Conservation (phyloP, 305 asterid genomes). For the Solanum hybrid region DNA sequence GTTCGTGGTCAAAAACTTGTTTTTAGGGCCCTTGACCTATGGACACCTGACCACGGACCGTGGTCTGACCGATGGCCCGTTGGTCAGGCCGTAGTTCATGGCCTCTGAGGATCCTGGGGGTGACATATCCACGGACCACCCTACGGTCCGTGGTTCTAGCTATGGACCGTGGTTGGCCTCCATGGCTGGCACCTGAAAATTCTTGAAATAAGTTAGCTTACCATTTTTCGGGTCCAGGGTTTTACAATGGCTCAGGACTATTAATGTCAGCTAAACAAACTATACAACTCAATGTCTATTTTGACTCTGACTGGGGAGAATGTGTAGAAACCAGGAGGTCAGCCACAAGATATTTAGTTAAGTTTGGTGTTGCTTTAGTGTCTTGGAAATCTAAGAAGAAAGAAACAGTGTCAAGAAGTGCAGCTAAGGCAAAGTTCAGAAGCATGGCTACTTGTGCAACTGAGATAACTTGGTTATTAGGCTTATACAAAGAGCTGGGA, state of each 20-base stretch:
- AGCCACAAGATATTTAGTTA: not conserved
- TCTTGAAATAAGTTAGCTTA: not conserved
- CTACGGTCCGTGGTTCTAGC: not conserved
- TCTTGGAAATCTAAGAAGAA: not conserved
- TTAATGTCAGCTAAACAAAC: not conserved
- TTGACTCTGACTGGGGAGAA: not conserved
- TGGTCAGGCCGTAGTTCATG: too few relatives aligned
- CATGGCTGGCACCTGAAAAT: not conserved
- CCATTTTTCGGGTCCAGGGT: not conserved
- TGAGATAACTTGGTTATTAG: not conserved
- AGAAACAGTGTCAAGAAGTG: not conserved
- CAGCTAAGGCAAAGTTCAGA: not conserved
- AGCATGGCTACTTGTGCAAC: not conserved
- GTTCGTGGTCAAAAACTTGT: not conserved
- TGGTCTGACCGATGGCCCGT: accelerated
- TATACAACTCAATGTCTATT: not conserved
- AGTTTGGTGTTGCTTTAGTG: not conserved
- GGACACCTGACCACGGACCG: not conserved
- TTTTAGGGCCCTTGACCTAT: not conserved
- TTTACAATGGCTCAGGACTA: not conserved
- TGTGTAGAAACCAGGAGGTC: not conserved
- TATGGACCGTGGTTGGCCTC: not conserved
- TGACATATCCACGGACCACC: not conserved
- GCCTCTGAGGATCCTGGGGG: not conserved
- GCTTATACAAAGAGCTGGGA: not conserved